phyloP scores from a whole-genome alignment of 1,284 basidiomycete genomes.

The Agaricales sp. region DNA sequence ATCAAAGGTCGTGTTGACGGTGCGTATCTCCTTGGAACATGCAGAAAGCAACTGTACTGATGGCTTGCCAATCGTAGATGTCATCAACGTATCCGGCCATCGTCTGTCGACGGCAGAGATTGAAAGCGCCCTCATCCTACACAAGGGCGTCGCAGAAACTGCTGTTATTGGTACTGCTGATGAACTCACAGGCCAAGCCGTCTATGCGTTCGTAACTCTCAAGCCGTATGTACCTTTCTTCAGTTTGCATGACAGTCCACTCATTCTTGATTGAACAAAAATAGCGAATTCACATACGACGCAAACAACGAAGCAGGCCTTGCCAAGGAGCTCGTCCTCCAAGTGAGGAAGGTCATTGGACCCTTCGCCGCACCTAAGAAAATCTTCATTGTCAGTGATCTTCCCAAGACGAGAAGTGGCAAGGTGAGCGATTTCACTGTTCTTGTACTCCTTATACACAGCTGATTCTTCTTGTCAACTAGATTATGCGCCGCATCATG shows the following conservation, averaged over 20 bases:
- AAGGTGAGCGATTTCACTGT: slow-evolving; percentile 46
- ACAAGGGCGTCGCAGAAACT: slow-evolving; percentile 93
- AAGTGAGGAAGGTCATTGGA: slow-evolving; percentile 93
- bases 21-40: slow-evolving; percentile 25
- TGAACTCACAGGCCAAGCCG: slow-evolving; percentile 83
- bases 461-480: slow-evolving; percentile 2
- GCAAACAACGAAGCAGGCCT: slow-evolving; percentile 60
- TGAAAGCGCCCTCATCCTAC: slow-evolving; percentile 90
- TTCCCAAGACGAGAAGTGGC: slow-evolving; percentile 96
- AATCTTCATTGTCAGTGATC: slow-evolving; percentile 76
- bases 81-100: slow-evolving; percentile 94
- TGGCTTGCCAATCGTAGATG: slow-evolving; percentile 42
- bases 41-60: neutral
- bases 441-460: neutral
- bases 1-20: slow-evolving; percentile 97
- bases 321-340: slow-evolving; percentile 83
- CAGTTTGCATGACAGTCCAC: neutral
- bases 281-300: slow-evolving; percentile 76
- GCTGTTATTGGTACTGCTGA: slow-evolving; percentile 85
- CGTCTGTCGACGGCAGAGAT: slow-evolving; percentile 97
- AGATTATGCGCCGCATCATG: slow-evolving; percentile 91
- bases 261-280: neutral
- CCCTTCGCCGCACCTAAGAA: slow-evolving; percentile 95
- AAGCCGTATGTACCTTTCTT: slow-evolving; percentile 46
- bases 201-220: slow-evolving; percentile 77